A percentile compares a stretch with the other conserved stretches of the same genome.
phyloP scores from a whole-genome alignment of 192 early-diverging fungal genomes.

The Rhizophagus prolifer region DNA sequence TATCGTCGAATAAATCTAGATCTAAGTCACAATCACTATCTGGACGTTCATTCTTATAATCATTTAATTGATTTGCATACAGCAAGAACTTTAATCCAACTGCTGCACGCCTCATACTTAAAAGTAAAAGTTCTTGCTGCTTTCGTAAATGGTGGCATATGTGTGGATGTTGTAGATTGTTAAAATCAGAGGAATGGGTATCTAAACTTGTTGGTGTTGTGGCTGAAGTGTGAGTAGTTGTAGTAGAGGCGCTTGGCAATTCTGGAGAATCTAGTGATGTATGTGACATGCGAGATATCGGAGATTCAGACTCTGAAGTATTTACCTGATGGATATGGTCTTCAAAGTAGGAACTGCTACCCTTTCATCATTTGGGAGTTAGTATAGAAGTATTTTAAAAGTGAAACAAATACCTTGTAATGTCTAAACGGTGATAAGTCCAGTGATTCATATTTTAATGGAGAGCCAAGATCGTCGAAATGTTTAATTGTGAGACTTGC shows the following conservation, averaged over 20 bases:
- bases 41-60: conserved; percentile 24
- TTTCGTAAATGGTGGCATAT: no score
- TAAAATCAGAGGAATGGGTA: not conserved
- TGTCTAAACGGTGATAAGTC: conserved; percentile 28
- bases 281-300: not conserved
- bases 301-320: not conserved
- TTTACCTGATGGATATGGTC: conserved; percentile 8
- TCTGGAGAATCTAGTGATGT: not conserved
- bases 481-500: conserved; percentile 27
- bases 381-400: not conserved
- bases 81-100: conserved; percentile 30
- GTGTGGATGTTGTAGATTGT: not conserved
- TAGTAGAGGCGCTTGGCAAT: conserved; percentile 6
- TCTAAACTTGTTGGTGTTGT: not conserved
- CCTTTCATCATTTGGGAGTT: conserved; percentile 15
- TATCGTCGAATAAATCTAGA: conserved; percentile 20
- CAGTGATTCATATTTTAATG: conserved; percentile 27
- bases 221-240: not conserved
- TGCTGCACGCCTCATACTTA: conserved; percentile 24
- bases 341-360: conserved; percentile 27
- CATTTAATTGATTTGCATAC: conserved; percentile 30
- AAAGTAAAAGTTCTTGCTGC: conserved; percentile 21
- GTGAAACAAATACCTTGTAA: conserved; percentile 8
- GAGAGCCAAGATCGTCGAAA: conserved; percentile 26
- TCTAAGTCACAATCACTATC: conserved; percentile 23